Evolutionary conservation across 768 basidiomycete species (phyloP).

Genomic region (Candolleomyces eurysporus): DNA sequence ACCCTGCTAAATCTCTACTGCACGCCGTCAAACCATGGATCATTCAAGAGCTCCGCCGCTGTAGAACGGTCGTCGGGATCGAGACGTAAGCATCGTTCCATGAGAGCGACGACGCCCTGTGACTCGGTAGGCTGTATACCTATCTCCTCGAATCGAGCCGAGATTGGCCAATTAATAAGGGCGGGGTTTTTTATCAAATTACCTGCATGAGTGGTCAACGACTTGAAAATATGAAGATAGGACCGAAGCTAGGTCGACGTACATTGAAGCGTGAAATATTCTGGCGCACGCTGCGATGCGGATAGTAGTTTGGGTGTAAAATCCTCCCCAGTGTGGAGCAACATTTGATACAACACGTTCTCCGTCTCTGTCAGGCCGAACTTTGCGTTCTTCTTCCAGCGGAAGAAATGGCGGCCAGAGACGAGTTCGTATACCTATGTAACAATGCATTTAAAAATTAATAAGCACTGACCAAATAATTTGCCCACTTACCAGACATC

Average conservation of each 20-base stretch:
- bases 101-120: slow-evolving; percentile 13
- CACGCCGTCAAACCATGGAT: slow-evolving; percentile 14
- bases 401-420: slow-evolving; percentile 11
- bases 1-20: not conserved
- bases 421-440: slow-evolving; percentile 19
- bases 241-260: not conserved
- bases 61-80: slow-evolving; percentile 21
- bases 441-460: not conserved
- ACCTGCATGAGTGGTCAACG: slow-evolving; percentile 10
- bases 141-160: slow-evolving; percentile 12
- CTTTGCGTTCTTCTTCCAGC: slow-evolving; percentile 8
- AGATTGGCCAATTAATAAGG: slow-evolving; percentile 12
- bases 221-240: not conserved
- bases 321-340: slow-evolving; percentile 14
- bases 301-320: slow-evolving; percentile 11
- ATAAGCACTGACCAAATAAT: not conserved
- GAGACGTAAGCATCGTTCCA: slow-evolving; percentile 20
- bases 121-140: slow-evolving; percentile 14
- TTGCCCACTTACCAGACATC: slow-evolving; percentile 22
- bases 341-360: slow-evolving; percentile 15
- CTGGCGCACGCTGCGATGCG: slow-evolving; percentile 8
- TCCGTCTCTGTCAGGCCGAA: slow-evolving; percentile 8
- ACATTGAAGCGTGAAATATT: slow-evolving; percentile 15
- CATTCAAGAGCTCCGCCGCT: slow-evolving; percentile 20
- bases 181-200: slow-evolving; percentile 16